Conservation (phyloP, 768 basidiomycete species). For the Rhodosporidiobolus odoratus region DNA sequence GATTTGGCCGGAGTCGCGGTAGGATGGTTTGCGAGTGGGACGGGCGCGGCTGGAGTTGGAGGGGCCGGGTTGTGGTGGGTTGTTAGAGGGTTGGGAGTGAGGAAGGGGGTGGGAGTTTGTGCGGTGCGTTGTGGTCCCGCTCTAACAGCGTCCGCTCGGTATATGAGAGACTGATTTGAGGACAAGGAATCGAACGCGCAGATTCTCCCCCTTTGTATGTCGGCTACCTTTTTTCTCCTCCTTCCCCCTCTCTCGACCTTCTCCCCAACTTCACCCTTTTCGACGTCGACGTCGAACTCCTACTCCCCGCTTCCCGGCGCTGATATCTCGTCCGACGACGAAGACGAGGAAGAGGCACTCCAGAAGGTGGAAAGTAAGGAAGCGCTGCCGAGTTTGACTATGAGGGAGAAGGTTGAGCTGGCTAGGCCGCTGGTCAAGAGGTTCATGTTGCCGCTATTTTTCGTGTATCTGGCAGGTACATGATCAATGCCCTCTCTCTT, state of each 20-base stretch:
- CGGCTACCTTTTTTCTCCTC: conserved; percentile 67
- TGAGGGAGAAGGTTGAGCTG: conserved; percentile 70
- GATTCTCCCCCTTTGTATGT: conserved; percentile 77
- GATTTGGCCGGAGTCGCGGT: conserved; percentile 67
- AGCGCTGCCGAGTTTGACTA: conserved; percentile 52
- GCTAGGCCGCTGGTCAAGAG: conserved; percentile 69
- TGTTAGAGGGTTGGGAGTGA: conserved; percentile 75
- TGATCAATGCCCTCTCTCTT: too few species aligned
- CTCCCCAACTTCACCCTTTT: not conserved
- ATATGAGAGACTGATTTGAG: not conserved
- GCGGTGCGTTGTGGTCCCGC: conserved; percentile 54
- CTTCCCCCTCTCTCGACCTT: conserved; percentile 53
- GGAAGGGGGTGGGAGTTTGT: conserved; percentile 72
- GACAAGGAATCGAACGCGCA: conserved; percentile 45
- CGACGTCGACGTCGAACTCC: conserved; percentile 49
- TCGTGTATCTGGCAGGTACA: conserved; percentile 63
- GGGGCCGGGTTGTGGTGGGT: conserved; percentile 96
- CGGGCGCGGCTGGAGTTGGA: conserved; percentile 85
- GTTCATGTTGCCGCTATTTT: conserved; percentile 81
- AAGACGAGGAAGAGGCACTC: not conserved
- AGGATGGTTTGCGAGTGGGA: conserved; percentile 90
- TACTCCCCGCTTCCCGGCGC: conserved; percentile 43
- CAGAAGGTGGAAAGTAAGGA: conserved; percentile 18
- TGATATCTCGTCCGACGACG: not conserved
- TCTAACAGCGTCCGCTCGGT: not conserved